Evolutionary conservation across 306 rosid species (phyloP), one percentile per base, ranked within the genome.

Genomic region (Lupinus albus): DNA sequence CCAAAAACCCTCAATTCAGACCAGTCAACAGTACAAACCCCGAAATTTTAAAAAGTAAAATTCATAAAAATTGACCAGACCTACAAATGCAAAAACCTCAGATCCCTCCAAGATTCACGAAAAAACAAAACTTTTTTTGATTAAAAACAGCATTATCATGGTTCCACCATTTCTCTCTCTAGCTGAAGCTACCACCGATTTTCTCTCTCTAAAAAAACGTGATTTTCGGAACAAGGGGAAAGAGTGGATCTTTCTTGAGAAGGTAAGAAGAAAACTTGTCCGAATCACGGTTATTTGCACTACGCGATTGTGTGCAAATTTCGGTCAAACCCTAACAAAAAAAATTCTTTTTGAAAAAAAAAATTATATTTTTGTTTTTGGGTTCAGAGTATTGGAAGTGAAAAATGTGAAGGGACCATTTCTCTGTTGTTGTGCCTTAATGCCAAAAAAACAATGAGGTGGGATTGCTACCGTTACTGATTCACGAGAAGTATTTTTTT

Each of bases 271-370:
- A 71, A 75, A 66, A 76, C 75, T 79, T 85, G 81, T 81, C 87
- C 88, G 87, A 75, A 83, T 73, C 30, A 25, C 85, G 86, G 78
- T 62, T 63, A 74, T 73, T 58, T 45, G 70, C 50, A 67, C 73
- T 85, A 82, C 75, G 81, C 81, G 80, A 88, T 84, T 80, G 85
- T 77, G 82, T 30, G 76, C 57, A 63, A 68, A 71, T 74, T 72
- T 48, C 59, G 76, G 85, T 74, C 88, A 82, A 89, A 80, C 92
- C 96, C 90, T 84, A 86, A 66, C 72, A 5, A n/a, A n/a, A n/a
- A n/a, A n/a, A n/a, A n/a, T n/a, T n/a, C 17, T 18, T 6, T 46
- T 25, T 18, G n/a, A 18, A n/a, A 42, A 15, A 58, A 64, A 67
- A 39, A 11, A 18, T 2, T 5, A 0, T 54, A 32, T 7, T 39